These are phyloP conservation scores for Aplosporella prunicola DNA, from an alignment of 2,329 filamentous ascomycete genomes.

Conservation along the genomic window DNA sequence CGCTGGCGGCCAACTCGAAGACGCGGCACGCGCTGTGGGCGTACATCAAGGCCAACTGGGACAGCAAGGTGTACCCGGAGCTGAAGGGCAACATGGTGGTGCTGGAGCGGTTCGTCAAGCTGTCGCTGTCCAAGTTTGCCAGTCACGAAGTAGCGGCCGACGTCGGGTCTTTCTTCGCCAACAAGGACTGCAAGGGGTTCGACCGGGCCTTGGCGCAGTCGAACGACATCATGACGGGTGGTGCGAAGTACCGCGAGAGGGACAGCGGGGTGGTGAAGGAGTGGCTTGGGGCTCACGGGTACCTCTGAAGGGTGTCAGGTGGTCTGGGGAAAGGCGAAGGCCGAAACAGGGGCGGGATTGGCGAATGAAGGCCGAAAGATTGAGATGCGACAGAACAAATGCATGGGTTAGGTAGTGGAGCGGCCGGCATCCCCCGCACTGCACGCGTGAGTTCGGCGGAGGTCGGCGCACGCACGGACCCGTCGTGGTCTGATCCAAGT, in stretches of 20 bases:
- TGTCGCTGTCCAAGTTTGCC: slow-evolving; percentile 69
- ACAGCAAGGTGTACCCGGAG: slow-evolving; percentile 53
- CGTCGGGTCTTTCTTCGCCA: slow-evolving; percentile 74
- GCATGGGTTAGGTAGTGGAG: no score
- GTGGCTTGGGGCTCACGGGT: slow-evolving; percentile 62
- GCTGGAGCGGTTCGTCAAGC: slow-evolving; percentile 77
- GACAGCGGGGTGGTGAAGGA: slow-evolving; percentile 65
- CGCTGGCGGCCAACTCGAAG: slow-evolving; percentile 62
- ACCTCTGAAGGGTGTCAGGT: slow-evolving; percentile 26
- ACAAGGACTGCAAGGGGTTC: slow-evolving; percentile 78
- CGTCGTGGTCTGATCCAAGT: no score
- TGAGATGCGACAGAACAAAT: no score
- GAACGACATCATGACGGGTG: slow-evolving; percentile 73
- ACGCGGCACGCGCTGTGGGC: slow-evolving; percentile 72
- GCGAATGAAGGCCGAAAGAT: no score
- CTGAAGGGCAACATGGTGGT: slow-evolving; percentile 76
- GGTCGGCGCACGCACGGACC: no score
- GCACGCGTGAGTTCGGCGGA: no score
- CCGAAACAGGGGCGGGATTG: no score
- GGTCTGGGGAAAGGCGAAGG: no score
- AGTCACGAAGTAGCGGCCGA: slow-evolving; percentile 61
- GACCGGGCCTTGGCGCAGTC: slow-evolving; percentile 79
- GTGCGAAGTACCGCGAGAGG: slow-evolving; percentile 71
- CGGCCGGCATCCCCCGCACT: no score
- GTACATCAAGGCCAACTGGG: slow-evolving; percentile 79